Percentiles rank a stretch among this genome's conserved stretches.
Evolutionary conservation across 2,329 filamentous ascomycete species (phyloP).

Genomic region (Drechslerella coelobrocha): DNA sequence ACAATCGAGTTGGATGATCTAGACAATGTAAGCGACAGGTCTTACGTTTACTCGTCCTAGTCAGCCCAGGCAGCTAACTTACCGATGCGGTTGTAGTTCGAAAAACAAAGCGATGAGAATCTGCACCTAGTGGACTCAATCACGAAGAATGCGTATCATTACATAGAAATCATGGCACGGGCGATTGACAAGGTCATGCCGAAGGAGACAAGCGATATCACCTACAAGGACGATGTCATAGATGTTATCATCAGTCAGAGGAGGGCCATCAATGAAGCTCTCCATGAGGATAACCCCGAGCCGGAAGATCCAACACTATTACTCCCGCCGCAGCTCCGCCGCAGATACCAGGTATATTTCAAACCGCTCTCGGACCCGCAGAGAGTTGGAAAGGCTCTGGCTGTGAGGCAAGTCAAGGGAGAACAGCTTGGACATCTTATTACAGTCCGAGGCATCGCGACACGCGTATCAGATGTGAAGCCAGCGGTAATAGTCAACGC

Average conservation of each 20-base stretch:
- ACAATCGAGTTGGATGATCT: slow-evolving; percentile 90
- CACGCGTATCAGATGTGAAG: slow-evolving; percentile 96
- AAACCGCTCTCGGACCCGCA: slow-evolving; percentile 79
- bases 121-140: slow-evolving; percentile 81
- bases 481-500: slow-evolving; percentile 96
- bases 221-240: slow-evolving; percentile 95
- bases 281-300: slow-evolving; percentile 67
- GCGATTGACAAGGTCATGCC: slow-evolving; percentile 90
- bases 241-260: slow-evolving; percentile 96
- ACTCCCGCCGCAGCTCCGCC: slow-evolving; percentile 89
- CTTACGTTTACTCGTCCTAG: slow-evolving; percentile 40
- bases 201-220: slow-evolving; percentile 75
- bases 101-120: slow-evolving; percentile 69
- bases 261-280: slow-evolving; percentile 79
- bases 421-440: slow-evolving; percentile 93
- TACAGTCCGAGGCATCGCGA: slow-evolving; percentile 91
- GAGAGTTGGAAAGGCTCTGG: slow-evolving; percentile 69
- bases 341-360: slow-evolving; percentile 94
- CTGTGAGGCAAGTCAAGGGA: slow-evolving; percentile 91
- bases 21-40: slow-evolving; percentile 66
- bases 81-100: slow-evolving; percentile 66
- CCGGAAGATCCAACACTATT: slow-evolving; percentile 74
- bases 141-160: slow-evolving; percentile 90
- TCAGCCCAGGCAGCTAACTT: slow-evolving; percentile 16
- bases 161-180: slow-evolving; percentile 86